Conservation (phyloP, 805 yeast genomes). For the Pichia paraexigua region DNA sequence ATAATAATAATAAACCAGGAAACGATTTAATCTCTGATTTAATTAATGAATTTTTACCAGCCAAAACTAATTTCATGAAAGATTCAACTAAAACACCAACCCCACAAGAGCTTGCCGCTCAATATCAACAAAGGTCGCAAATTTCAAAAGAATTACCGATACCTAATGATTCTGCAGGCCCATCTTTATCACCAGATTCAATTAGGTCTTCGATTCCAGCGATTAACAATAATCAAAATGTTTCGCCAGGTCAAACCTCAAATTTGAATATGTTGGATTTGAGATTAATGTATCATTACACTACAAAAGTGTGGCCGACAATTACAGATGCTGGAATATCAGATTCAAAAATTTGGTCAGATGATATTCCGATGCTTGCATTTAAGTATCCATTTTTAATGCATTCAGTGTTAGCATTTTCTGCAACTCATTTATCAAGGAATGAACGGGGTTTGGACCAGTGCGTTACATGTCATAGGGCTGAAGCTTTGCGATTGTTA, state of each 20-base stretch:
- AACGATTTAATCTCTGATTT: conserved; percentile 8
- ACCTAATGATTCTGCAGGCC: conserved; percentile 6
- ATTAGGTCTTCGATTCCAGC: conserved; percentile 25
- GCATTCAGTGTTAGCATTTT: conserved; percentile 86
- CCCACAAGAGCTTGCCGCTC: conserved; percentile 16
- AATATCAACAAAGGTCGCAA: conserved; percentile 15
- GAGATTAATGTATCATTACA: conserved; percentile 79
- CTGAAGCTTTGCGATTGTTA: conserved; percentile 73
- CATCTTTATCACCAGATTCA: conserved; percentile 26
- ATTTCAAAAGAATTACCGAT: conserved; percentile 4
- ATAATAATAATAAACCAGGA: background rate
- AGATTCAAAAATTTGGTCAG: conserved; percentile 78
- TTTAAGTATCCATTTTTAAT: conserved; percentile 82
- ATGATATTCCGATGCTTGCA: conserved; percentile 81
- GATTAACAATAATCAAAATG: conserved; percentile 12
- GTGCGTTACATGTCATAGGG: conserved; percentile 77
- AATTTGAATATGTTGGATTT: conserved; percentile 65
- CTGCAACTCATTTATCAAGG: conserved; percentile 85
- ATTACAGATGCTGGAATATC: conserved; percentile 88
- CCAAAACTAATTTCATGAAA: conserved; percentile 1
- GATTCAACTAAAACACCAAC: conserved; percentile 10
- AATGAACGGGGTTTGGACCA: conserved; percentile 70
- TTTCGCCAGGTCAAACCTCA: conserved; percentile 11
- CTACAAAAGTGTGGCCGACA: conserved; percentile 75
- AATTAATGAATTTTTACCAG: conserved; percentile 8